These are phyloP conservation scores for Phytomonas francai DNA, from an alignment of 208 protist species.

Conservation along the genomic window DNA sequence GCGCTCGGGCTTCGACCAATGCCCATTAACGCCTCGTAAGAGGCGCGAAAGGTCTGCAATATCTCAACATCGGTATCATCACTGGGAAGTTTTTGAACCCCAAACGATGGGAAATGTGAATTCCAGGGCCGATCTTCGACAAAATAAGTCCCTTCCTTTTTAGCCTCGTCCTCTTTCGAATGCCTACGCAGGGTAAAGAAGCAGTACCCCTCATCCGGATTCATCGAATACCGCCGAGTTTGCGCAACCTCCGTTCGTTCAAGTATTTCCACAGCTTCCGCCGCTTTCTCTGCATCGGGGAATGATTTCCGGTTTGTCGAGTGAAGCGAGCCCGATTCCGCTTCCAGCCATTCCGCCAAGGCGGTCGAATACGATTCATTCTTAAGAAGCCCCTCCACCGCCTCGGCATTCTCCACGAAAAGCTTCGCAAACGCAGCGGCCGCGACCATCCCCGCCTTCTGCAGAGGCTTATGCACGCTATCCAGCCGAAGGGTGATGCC, in stretches of 20 bases:
- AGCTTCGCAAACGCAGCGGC: slow-evolving; percentile 29
- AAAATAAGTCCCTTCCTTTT: background rate
- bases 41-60: slow-evolving; percentile 38
- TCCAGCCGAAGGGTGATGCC: slow-evolving; percentile 40
- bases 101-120: slow-evolving; percentile 19
- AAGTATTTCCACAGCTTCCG: background rate
- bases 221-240: slow-evolving; percentile 10
- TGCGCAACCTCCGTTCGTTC: slow-evolving; percentile 1
- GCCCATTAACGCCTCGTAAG: slow-evolving; percentile 57
- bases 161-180: background rate
- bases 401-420: slow-evolving; percentile 23
- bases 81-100: slow-evolving; percentile 24
- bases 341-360: slow-evolving; percentile 21
- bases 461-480: slow-evolving; percentile 19
- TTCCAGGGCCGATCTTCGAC: background rate
- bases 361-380: slow-evolving; percentile 18
- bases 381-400: slow-evolving; percentile 16
- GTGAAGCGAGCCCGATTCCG: slow-evolving; percentile 8
- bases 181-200: slow-evolving; percentile 10
- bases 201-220: slow-evolving; percentile 19
- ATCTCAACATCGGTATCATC: slow-evolving; percentile 37
- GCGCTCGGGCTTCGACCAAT: slow-evolving; percentile 42
- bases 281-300: background rate
- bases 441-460: slow-evolving; percentile 19
- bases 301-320: background rate